phyloP scores from a whole-genome alignment of 1,284 basidiomycete genomes.

The Pholiota adiposa region DNA sequence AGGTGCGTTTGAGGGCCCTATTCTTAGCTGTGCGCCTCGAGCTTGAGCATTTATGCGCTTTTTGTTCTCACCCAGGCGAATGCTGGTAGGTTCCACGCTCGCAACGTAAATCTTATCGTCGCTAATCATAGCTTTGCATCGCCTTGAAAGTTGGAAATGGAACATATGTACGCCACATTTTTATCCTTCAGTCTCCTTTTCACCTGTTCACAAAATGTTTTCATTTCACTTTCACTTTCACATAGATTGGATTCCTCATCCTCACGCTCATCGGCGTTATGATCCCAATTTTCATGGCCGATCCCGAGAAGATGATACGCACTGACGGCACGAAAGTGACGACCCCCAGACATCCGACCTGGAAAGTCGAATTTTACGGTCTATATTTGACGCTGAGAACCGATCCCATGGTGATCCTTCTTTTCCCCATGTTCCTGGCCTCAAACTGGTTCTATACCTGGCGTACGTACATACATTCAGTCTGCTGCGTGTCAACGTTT shows the following conservation, averaged over 20 bases:
- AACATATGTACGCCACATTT: slow-evolving; percentile 56
- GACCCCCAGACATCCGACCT: slow-evolving; percentile 65
- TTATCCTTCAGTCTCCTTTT: background rate
- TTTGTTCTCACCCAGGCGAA: slow-evolving; percentile 16
- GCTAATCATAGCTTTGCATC: background rate
- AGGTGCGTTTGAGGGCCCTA: slow-evolving; percentile 33
- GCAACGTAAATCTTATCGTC: background rate
- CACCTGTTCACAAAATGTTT: background rate
- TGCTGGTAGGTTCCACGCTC: slow-evolving; percentile 13
- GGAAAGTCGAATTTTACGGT: slow-evolving; percentile 62
- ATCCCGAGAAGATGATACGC: slow-evolving; percentile 70
- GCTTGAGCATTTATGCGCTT: background rate
- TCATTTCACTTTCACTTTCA: no score
- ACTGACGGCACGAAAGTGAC: slow-evolving; percentile 74
- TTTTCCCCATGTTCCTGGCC: slow-evolving; percentile 74
- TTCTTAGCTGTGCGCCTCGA: background rate
- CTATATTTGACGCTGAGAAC: slow-evolving; percentile 54
- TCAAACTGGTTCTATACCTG: slow-evolving; percentile 83
- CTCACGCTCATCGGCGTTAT: slow-evolving; percentile 67
- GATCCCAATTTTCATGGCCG: slow-evolving; percentile 70
- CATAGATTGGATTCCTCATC: slow-evolving; percentile 73
- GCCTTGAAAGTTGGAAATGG: slow-evolving; percentile 37
- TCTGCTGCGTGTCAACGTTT: background rate
- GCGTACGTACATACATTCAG: slow-evolving; percentile 46
- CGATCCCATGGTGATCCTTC: slow-evolving; percentile 60